These are phyloP conservation scores for Scheffersomyces quercinus DNA, from an alignment of 1,139 yeast genomes.

Conservation along the genomic window DNA sequence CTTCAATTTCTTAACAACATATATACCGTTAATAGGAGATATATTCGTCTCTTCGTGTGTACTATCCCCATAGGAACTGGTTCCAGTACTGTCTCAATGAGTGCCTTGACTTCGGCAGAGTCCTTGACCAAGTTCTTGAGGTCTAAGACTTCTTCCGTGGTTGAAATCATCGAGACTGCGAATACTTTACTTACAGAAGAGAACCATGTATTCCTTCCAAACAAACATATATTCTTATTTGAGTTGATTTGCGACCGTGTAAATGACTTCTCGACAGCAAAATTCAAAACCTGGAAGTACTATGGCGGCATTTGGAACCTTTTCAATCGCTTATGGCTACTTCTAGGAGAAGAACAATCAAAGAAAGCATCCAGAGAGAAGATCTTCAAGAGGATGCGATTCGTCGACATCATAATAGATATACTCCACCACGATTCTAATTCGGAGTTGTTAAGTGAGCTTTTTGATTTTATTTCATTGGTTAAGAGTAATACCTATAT, in stretches of 20 bases:
- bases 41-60: no score
- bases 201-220: conserved; percentile 57
- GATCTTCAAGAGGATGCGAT: conserved; percentile 33
- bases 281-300: conserved; percentile 42
- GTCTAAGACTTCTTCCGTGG: conserved; percentile 48
- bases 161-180: conserved; percentile 46
- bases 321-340: conserved; percentile 41
- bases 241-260: conserved; percentile 70
- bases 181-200: conserved; percentile 31
- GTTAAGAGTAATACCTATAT: conserved; percentile 26
- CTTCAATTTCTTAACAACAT: no score
- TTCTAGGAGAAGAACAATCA: conserved; percentile 18
- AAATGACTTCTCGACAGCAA: conserved; percentile 41
- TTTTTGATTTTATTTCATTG: conserved; percentile 18
- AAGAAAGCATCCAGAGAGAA: conserved; percentile 22
- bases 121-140: conserved; percentile 64
- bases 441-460: conserved; percentile 10
- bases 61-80: no score
- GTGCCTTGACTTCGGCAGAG: conserved; percentile 48
- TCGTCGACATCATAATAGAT: conserved; percentile 24
- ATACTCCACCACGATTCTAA: conserved; percentile 11
- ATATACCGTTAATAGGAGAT: no score
- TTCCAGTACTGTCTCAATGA: conserved; percentile 12
- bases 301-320: conserved; percentile 48
- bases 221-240: conserved; percentile 56